phyloP scores from a whole-genome alignment of 2,329 filamentous ascomycete genomes.

The Fusarium lyarnte region DNA sequence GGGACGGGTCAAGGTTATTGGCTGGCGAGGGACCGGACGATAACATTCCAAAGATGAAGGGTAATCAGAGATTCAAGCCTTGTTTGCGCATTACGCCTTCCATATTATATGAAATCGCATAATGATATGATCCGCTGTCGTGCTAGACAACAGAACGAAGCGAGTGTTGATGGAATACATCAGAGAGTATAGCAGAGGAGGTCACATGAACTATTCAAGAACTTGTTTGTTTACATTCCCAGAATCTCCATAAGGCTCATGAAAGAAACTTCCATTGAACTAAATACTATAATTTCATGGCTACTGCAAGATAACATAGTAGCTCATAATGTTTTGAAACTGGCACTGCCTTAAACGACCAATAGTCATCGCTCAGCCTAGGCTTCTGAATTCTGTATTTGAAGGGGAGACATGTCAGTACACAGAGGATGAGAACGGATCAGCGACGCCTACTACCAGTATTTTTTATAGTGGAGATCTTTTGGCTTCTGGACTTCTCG shows the following conservation, averaged over 20 bases:
- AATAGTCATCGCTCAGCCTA: not conserved
- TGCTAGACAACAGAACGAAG: no score
- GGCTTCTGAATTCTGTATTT: not conserved
- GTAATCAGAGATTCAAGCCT: no score
- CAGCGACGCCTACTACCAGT: rapidly evolving
- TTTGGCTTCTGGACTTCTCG: rapidly evolving
- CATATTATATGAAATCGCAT: no score
- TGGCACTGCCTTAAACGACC: not conserved
- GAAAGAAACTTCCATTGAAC: rapidly evolving
- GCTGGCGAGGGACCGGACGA: rapidly evolving
- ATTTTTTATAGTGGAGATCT: not conserved
- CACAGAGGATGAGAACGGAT: no score
- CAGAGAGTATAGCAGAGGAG: no score
- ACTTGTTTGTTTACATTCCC: no score
- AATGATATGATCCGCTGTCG: no score
- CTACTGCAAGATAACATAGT: rapidly evolving
- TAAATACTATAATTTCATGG: not conserved
- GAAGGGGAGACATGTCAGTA: not conserved
- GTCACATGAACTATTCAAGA: no score
- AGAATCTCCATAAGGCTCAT: no score
- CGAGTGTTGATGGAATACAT: no score
- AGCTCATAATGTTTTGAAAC: not conserved
- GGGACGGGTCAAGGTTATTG: not conserved
- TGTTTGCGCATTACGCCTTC: no score
- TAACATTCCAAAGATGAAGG: not conserved